Evolutionary conservation across 208 protist genomes (phyloP).

Genomic region (Acanthamoeba triangularis): DNA sequence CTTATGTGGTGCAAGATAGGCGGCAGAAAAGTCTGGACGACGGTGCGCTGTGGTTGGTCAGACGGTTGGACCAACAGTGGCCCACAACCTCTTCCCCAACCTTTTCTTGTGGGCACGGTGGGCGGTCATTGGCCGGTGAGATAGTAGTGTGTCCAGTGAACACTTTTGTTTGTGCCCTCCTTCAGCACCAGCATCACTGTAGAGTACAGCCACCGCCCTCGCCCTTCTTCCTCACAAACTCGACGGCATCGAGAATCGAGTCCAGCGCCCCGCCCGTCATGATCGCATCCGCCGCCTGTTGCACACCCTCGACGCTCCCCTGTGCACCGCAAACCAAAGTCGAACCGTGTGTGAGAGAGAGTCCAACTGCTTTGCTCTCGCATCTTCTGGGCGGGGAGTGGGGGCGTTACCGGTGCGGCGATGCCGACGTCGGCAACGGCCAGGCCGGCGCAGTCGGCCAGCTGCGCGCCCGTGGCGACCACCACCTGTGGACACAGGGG

Average conservation of each 20-base stretch:
- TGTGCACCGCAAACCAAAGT: not conserved
- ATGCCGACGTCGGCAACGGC: constrained; percentile 39
- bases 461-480: constrained; percentile 5
- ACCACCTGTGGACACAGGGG: constrained; percentile 7
- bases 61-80: not conserved
- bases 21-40: not conserved
- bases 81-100: not conserved
- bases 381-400: not conserved
- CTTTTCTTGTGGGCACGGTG: not conserved
- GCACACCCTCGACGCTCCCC: constrained; percentile 61
- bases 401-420: not conserved
- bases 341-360: no score
- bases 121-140: no score
- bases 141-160: no score
- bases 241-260: constrained; percentile 60
- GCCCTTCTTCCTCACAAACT: constrained; percentile 65
- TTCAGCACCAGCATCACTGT: not conserved
- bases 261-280: constrained; percentile 46
- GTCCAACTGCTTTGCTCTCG: not conserved
- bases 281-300: constrained; percentile 53
- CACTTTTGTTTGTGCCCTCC: no score
- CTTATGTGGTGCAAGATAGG: not conserved
- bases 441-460: constrained; percentile 44
- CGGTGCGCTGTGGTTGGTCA: not conserved
- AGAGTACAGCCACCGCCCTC: constrained; percentile 28